phyloP scores from a whole-genome alignment of 768 basidiomycete species.

The Pulveroboletus sp. region DNA sequence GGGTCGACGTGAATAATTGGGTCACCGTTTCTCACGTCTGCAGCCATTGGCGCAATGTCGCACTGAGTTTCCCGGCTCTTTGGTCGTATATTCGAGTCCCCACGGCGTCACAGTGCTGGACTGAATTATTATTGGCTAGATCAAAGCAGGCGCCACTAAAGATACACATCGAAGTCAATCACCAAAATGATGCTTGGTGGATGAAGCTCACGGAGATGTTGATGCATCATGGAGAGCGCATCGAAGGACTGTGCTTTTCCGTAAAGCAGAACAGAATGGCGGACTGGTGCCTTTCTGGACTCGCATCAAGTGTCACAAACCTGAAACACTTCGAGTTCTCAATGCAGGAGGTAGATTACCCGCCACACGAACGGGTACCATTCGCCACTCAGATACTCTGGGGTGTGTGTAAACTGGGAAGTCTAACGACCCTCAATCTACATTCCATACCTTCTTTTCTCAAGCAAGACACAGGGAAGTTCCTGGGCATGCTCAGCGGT shows the following conservation, averaged over 20 bases:
- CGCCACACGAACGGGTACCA: too few relatives aligned
- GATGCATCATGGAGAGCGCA: background rate
- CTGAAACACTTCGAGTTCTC: too few relatives aligned
- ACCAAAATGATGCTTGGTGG: background rate
- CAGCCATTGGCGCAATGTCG: conserved; percentile 41
- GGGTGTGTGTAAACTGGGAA: too few relatives aligned
- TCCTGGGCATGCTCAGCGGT: conserved; percentile 30
- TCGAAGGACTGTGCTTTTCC: background rate
- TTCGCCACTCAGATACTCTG: too few relatives aligned
- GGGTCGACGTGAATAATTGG: background rate
- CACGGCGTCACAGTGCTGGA: conserved; percentile 32
- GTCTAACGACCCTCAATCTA: too few relatives aligned
- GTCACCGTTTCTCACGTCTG: conserved; percentile 12
- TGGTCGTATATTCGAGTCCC: conserved; percentile 39
- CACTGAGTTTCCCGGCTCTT: conserved; percentile 37
- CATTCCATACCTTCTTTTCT: too few relatives aligned
- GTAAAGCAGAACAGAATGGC: too few relatives aligned
- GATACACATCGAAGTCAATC: background rate
- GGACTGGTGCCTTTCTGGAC: background rate
- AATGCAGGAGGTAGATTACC: too few relatives aligned
- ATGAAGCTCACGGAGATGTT: background rate
- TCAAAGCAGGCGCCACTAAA: conserved; percentile 36
- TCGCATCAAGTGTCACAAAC: too few relatives aligned
- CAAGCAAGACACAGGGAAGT: conserved; percentile 25
- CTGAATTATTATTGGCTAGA: conserved; percentile 39